Evolutionary conservation across 2,329 filamentous ascomycete species (phyloP).

Genomic region (Teratosphaeria zuluensis): DNA sequence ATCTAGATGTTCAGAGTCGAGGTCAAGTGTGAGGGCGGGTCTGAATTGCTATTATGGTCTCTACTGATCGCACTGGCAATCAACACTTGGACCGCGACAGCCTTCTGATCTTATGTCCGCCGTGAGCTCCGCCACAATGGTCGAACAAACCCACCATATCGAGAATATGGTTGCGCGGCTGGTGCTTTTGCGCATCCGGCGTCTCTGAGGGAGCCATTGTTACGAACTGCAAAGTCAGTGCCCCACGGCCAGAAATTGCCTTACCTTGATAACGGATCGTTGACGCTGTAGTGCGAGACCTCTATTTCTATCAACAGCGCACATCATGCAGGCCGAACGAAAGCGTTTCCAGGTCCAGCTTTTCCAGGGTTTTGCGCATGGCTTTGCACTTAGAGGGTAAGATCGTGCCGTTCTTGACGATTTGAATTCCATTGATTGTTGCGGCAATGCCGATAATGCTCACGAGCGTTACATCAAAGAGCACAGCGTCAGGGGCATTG

Average conservation of each 20-base stretch:
- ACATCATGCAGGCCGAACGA: constrained; percentile 32
- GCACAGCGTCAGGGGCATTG: constrained; percentile 20
- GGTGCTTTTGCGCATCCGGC: constrained; percentile 45
- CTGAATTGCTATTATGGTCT: not conserved
- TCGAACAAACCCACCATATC: not conserved
- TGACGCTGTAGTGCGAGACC: constrained; percentile 21
- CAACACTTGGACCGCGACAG: not conserved
- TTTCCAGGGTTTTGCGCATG: constrained; percentile 27
- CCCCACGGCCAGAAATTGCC: constrained; percentile 1
- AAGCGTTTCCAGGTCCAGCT: constrained; percentile 28
- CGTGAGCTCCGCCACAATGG: not conserved
- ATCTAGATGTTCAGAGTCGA: no score
- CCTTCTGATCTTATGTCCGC: not conserved
- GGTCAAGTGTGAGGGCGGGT: no score
- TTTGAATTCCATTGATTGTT: not conserved
- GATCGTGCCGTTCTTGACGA: not conserved
- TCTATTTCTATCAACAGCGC: constrained; percentile 37
- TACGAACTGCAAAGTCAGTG: constrained; percentile 25
- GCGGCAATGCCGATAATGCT: not conserved
- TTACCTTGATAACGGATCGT: not conserved
- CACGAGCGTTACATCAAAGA: constrained; percentile 16
- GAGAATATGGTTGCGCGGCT: constrained; percentile 22
- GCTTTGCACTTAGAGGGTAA: constrained; percentile 26
- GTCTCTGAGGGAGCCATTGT: constrained; percentile 39
- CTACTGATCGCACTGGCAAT: not conserved